Base-by-base conservation (phyloP, 495 filamentous ascomycete species). In the Amorphotheca resinae region DNA sequence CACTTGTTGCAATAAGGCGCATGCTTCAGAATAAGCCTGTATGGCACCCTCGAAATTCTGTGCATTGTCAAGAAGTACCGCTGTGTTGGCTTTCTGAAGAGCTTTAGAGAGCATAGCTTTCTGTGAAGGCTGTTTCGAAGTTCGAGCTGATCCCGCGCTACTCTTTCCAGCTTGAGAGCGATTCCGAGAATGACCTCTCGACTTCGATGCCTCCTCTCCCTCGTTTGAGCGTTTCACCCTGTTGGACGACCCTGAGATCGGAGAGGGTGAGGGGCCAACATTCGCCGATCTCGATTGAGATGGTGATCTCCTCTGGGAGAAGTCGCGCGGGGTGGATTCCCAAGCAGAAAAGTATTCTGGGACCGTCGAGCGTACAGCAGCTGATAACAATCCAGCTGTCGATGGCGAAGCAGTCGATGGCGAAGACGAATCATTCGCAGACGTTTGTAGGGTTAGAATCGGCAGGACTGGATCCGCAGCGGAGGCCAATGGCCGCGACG, bases 101-200 rank as follows among this genome's bases (percentile, higher is more conserved):
- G 91, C 91, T 55, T 82, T 87, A 3, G 87, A 91, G 14, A 98
- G 68, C 84, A 95, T 95, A 17, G 77, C 77, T 62, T 93, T 95
- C 54, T 94, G 83, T 1, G 83, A 86, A 8, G 64, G 63, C 30
- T 60, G 59, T 43, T 68, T 70, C 18, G 53, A 49, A 44, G 50
- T 34, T 46, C 31, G 44, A 16, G 53, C 49, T n/a, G 41, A 46
- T 1, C 49, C 68, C 8, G 54, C 51, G 44, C 64, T 67, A 18
- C 62, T 54, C 41, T 63, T 67, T 5, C 53, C 54, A 11, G 60
- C 55, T 14, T 65, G 57, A n/a, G 70, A 69, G 14, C 67, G 63
- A 46, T 65, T 63, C 45, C 67, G 59, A 17, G 68, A 64, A 55
- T 73, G 64, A n/a, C 64, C 63, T 48, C 58, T 62, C 18, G 48